Evolutionary conservation across 148 eudicot species (phyloP), one percentile per base, ranked within the genome.

Genomic region (Rhododendron ferrugineum): DNA sequence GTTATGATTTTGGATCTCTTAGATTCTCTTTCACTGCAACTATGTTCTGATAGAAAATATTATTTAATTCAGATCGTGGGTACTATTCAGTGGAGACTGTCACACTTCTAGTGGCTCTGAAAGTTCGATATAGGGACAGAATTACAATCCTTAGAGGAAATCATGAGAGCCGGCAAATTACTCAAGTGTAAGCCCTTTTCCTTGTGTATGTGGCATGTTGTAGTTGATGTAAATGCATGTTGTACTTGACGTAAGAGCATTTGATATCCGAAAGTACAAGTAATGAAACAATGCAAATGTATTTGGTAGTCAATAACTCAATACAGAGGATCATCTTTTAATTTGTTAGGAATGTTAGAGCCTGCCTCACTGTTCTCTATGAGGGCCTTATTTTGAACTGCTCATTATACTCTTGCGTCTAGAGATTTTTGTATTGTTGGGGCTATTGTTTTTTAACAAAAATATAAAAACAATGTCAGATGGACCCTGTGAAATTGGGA

Each of bases 91-190:
- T 95, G 86, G 98, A 96, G 91, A 95, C 98, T 32, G 99, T 96
- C 84, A 89, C 97, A 75, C 98, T 96, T 75, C 88, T 96, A 86
- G 99, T 96, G 89, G 98, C 99, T 77, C 88, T 96, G 87, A 96
- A 96, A 91, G 97, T 95, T 84, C 99, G 97, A 79, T 95, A 95
- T 82, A 91, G 99, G 85, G 97, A 95, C 84, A 93, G 99, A 91
- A 93, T 95, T 87, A 96, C 99, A 34, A 95, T 95, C 79, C 96
- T 96, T 46, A 92, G 99, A 88, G 99, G 98, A 85, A 96, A 96
- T 88, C 99, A 95, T 86, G 99, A 94, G 89, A 95, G 98, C 84
- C 95, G 99, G 74, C 99, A 96, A 87, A 96, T 95, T 74, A 95
- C 98, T 88, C 98, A 94, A 94, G 98, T 96, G 98, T 93, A 93